Evolutionary conservation across 177 flowering plant species (phyloP), one percentile per base, ranked within the genome.

Genomic region (Vitis hybrid): DNA sequence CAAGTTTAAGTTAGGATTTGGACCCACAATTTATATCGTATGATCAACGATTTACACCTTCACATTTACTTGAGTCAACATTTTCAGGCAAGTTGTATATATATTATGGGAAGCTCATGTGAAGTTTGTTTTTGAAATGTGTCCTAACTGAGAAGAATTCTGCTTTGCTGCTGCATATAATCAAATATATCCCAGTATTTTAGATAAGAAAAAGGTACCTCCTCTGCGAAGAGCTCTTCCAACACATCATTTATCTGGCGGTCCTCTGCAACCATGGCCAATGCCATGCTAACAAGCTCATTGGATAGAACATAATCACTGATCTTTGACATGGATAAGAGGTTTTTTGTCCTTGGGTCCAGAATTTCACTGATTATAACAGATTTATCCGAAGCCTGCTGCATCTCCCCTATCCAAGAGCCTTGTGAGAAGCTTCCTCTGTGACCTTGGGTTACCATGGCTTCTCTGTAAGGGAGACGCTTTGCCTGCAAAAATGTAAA

Each of bases 361-460:
- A 91, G 80, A 73, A 91, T 91, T 80, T 88, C 97, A 80, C 94
- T 90, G 67, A 91, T 91, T 74, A 91, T 90, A 67, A 91, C 91
- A 54, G 94, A 87, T 62, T 88, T 87, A 76, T 87, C 91, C 9
- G 97, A 91, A 65, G 97, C 94, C 78, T 90, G 89, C 77, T 87
- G 92, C 97, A 91, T 91, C 78, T 89, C 94, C 20, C 91, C 90
- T 59, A 89, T 91, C 97, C 97, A 91, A 64, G 97, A 90, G 66
- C 89, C 85, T 69, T 82, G 85, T 10, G 91, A 87, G 76, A 82
- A 77, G 80, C 89, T 84, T 69, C 88, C 88, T 75, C 85, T 76
- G 60, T 80, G 78, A 59, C 50, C 70, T 54, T 72, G 80, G 57
- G 78, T 60, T 49, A 73, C 75, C 82, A 72, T 75, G 65, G 89